Conservation (phyloP, 768 basidiomycete species). For the Russula sp. region DNA sequence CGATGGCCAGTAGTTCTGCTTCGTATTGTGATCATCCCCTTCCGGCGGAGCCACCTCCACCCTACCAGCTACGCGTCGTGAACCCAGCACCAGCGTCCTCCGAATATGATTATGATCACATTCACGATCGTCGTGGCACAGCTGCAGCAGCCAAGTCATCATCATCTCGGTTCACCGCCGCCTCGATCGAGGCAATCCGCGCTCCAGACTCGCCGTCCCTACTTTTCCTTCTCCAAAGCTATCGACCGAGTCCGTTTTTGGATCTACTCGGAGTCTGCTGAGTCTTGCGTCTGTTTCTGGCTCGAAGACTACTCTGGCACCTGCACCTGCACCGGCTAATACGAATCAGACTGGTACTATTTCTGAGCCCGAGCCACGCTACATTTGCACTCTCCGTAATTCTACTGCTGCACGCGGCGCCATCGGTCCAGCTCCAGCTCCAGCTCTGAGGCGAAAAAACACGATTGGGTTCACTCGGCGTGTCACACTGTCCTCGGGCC, state of each 20-base stretch:
- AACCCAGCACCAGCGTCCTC: slow-evolving; percentile 12
- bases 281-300: slow-evolving; percentile 15
- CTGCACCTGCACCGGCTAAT: neutral
- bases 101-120: neutral
- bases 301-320: no score
- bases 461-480: slow-evolving; percentile 4
- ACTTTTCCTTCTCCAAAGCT: slow-evolving; percentile 18
- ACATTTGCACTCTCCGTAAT: neutral
- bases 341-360: neutral
- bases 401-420: neutral
- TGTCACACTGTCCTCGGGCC: neutral
- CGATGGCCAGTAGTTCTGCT: neutral
- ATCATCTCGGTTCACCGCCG: slow-evolving; percentile 11
- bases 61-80: slow-evolving; percentile 17
- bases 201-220: slow-evolving; percentile 30
- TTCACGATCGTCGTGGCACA: neutral
- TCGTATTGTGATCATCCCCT: neutral
- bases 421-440: neutral
- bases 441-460: slow-evolving; percentile 8
- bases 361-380: neutral
- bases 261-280: slow-evolving; percentile 19
- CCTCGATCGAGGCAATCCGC: slow-evolving; percentile 27
- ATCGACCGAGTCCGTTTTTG: slow-evolving; percentile 24
- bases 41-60: slow-evolving; percentile 19
- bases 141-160: neutral